Evolutionary conservation across 257 asterid genomes (phyloP), one percentile per base, ranked within the genome.

Genomic region (Linderniella brevidens): DNA sequence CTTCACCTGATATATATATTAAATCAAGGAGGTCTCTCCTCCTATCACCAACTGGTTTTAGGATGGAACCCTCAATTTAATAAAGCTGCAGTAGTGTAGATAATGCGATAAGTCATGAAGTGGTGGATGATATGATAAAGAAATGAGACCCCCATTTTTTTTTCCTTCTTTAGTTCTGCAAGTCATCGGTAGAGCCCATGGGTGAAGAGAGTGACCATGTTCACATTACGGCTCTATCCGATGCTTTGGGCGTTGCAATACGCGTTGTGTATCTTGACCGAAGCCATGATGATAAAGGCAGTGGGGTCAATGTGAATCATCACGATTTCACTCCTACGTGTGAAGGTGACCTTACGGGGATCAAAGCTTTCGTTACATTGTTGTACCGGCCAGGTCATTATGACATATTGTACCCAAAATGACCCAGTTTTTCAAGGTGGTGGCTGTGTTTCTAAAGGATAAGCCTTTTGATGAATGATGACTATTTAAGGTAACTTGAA

Each of bases 131-230:
- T n/a, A n/a, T n/a, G 32, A 25, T 25, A 25, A 25, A 25, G 32
- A 25, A 25, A 49, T 25, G 50, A 50, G n/a, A 36, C 51, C 41
- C 29, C 29, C n/a, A 14, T 2, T 53, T 49, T 46, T 48, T 49
- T 41, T 60, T 35, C 14, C 57, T 59, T 43, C 53, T 56, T 17
- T 65, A 88, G 99, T 90, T 90, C 70, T 86, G 96, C 85, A 85
- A 90, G 83, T 72, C 99, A n/a, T 73, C 95, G 0, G 99, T 90
- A 49, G 99, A 85, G 40, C 98, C 98, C 5, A 90, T 90, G 99
- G 94, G 96, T 1, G 99, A 90, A 64, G 99, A 90, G 70, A 90
- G 99, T 29, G 96, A 90, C 55, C 96, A 85, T 50, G 87, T 90
- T 48, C 99, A 90, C 72, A 90, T 90, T 17, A 90, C 87, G 3